Percentiles rank a stretch among this genome's conserved stretches.
These are phyloP conservation scores for Rhodotorula sphaerocarpa DNA, from an alignment of 768 basidiomycete species.

Conservation along the genomic window DNA sequence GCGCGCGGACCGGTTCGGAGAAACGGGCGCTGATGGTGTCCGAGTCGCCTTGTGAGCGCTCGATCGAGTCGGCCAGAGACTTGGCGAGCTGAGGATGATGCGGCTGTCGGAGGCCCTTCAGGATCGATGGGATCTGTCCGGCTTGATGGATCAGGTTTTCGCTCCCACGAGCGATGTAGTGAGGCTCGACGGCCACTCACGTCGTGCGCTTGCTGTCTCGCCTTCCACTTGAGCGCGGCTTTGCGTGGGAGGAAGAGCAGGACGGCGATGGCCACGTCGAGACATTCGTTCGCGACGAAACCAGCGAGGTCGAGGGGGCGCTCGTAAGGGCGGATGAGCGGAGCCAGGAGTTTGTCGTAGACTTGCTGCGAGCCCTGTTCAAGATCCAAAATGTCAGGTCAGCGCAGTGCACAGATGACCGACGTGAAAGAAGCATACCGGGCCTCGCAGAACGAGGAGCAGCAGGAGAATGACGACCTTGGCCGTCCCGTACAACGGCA, in stretches of 20 bases:
- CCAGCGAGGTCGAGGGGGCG: slow-evolving; percentile 22
- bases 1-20: slow-evolving; percentile 10
- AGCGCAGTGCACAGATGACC: no score
- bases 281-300: slow-evolving; percentile 17
- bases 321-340: slow-evolving; percentile 24
- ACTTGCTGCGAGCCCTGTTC: slow-evolving; percentile 15
- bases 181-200: no score
- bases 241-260: slow-evolving; percentile 8
- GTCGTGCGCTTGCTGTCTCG: neutral
- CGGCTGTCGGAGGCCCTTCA: slow-evolving; percentile 15
- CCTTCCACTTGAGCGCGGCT: neutral
- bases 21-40: slow-evolving; percentile 5
- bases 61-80: slow-evolving; percentile 23
- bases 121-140: slow-evolving; percentile 27
- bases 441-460: slow-evolving; percentile 17
- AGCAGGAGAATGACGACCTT: slow-evolving; percentile 11
- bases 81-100: slow-evolving; percentile 8
- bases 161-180: no score
- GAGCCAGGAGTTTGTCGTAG: slow-evolving; percentile 22
- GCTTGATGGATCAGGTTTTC: no score
- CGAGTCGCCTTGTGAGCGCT: neutral
- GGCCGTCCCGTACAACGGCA: slow-evolving; percentile 22
- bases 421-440: neutral
- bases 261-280: slow-evolving; percentile 9
- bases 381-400: neutral